These are phyloP conservation scores for Verticillium tricorpus DNA, from an alignment of 2,329 filamentous ascomycete genomes.

Conservation along the genomic window DNA sequence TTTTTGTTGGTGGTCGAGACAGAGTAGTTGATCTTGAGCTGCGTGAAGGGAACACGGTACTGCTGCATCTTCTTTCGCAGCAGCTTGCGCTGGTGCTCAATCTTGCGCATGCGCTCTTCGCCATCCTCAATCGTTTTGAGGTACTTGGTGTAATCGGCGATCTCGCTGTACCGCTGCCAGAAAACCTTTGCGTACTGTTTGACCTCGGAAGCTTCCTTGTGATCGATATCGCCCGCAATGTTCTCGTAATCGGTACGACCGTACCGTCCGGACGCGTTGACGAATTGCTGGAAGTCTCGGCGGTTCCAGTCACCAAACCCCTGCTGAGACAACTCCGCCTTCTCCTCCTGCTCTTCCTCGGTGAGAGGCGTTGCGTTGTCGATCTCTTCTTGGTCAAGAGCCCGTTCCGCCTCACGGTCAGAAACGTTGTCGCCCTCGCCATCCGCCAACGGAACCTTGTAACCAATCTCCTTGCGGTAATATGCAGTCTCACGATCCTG, in stretches of 20 bases:
- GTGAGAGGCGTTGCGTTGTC: conserved; percentile 85
- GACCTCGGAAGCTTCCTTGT: conserved; percentile 80
- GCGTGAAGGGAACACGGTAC: conserved; percentile 95
- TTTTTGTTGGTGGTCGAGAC: conserved; percentile 99
- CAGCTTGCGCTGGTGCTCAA: conserved; percentile 89
- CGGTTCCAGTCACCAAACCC: conserved; percentile 96
- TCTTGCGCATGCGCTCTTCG: conserved; percentile 83
- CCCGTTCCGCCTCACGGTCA: conserved; percentile 81
- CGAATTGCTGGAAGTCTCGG: conserved; percentile 95
- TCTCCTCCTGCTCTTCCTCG: conserved; percentile 84
- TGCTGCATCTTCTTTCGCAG: conserved; percentile 92
- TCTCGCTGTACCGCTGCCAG: conserved; percentile 91
- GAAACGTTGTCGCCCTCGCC: conserved; percentile 83
- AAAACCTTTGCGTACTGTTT: conserved; percentile 91
- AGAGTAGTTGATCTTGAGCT: conserved; percentile 98
- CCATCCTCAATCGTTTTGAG: conserved; percentile 87
- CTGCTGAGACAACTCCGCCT: conserved; percentile 72
- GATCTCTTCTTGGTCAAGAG: conserved; percentile 85
- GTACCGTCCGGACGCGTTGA: conserved; percentile 91
- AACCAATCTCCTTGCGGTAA: conserved; percentile 93
- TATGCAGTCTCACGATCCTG: conserved; percentile 96
- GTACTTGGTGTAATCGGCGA: conserved; percentile 84
- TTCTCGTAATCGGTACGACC: conserved; percentile 80
- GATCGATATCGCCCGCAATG: conserved; percentile 87
- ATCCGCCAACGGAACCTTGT: conserved; percentile 87